Percentiles rank a stretch among this genome's conserved stretches.
phyloP scores from a whole-genome alignment of 768 basidiomycete genomes.

The Phlegmacium glaucopus region DNA sequence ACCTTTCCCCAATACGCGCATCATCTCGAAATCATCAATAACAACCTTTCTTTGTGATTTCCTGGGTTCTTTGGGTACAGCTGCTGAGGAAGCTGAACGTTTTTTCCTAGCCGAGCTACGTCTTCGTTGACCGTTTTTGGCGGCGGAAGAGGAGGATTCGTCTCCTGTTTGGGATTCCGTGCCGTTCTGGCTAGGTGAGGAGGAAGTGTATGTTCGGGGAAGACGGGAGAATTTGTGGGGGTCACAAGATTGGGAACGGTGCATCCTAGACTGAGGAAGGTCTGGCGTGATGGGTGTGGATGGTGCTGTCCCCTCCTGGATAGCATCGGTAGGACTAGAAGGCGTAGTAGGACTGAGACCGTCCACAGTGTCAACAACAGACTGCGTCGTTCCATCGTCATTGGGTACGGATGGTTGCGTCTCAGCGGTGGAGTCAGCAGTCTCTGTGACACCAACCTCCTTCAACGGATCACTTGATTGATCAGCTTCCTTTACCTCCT shows the following conservation, averaged over 20 bases:
- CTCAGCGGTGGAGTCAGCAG: conserved; percentile 6
- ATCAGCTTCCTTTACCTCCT: conserved; percentile 7
- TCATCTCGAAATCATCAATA: conserved; percentile 95
- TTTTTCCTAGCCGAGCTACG: conserved; percentile 18
- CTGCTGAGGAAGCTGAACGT: conserved; percentile 19
- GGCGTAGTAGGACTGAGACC: conserved; percentile 6
- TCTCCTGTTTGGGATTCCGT: conserved; percentile 62
- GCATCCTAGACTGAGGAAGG: conserved; percentile 43
- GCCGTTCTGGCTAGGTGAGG: conserved; percentile 44
- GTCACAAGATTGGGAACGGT: conserved; percentile 80
- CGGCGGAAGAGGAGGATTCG: conserved; percentile 65
- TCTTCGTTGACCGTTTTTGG: conserved; percentile 5
- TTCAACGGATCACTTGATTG: conserved; percentile 34
- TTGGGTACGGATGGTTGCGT: conserved; percentile 9
- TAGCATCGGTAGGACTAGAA: conserved; percentile 9
- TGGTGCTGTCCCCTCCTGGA: conserved; percentile 16
- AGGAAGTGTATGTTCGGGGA: conserved; percentile 57
- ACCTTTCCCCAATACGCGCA: conserved; percentile 94
- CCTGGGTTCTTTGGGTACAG: conserved; percentile 45
- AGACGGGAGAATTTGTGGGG: conserved; percentile 60
- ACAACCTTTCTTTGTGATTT: conserved; percentile 71
- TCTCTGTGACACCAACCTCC: conserved; percentile 16
- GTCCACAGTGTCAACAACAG: conserved; percentile 7
- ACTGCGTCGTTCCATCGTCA: conserved; percentile 4
- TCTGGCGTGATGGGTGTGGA: conserved; percentile 36